Percentiles rank a stretch among this genome's conserved stretches.
These are phyloP conservation scores for Alisma plantagoaquatica DNA, from an alignment of 106 monocot genomes.

Conservation along the genomic window DNA sequence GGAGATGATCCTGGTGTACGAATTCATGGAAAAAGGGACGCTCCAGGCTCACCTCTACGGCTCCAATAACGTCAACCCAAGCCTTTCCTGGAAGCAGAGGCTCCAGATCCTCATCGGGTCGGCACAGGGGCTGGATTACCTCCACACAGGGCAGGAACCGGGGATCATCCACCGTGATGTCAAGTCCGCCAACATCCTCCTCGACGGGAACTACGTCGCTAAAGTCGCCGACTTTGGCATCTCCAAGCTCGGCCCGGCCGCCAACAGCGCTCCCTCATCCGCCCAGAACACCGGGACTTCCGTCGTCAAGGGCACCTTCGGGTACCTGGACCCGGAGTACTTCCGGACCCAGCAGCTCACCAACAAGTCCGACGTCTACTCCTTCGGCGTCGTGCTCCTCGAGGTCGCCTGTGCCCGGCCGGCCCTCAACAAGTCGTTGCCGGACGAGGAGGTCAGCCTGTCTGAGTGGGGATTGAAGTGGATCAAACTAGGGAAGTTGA, in stretches of 20 bases:
- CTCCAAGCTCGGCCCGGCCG: conserved; percentile 2
- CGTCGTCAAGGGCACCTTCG: conserved; percentile 21
- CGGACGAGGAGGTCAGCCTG: conserved; percentile 23
- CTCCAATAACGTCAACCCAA: not conserved
- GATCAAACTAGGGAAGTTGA: conserved; percentile 26
- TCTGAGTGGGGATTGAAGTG: conserved; percentile 21
- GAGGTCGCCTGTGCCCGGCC: conserved; percentile 22
- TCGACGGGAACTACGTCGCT: too few relatives aligned
- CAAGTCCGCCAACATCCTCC: too few relatives aligned
- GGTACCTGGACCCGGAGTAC: conserved; percentile 20
- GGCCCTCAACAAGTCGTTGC: conserved; percentile 6
- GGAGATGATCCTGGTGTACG: too few relatives aligned
- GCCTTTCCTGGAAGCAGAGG: conserved; percentile 14
- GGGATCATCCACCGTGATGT: too few relatives aligned
- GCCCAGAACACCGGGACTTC: conserved; percentile 23
- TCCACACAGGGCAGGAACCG: too few relatives aligned
- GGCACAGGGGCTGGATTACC: conserved; percentile 14
- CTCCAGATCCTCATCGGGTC: conserved; percentile 22
- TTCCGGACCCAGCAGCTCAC: too few relatives aligned
- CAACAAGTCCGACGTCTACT: too few relatives aligned
- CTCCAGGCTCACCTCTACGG: conserved; percentile 20
- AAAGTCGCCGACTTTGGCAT: too few relatives aligned
- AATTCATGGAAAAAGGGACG: conserved; percentile 6
- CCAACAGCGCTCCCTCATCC: not conserved
- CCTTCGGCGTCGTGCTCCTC: conserved; percentile 22